Percentiles rank a stretch among this genome's conserved stretches.
phyloP scores from a whole-genome alignment of 768 basidiomycete genomes.

The Tylopilus plumbeoviolaceoides region DNA sequence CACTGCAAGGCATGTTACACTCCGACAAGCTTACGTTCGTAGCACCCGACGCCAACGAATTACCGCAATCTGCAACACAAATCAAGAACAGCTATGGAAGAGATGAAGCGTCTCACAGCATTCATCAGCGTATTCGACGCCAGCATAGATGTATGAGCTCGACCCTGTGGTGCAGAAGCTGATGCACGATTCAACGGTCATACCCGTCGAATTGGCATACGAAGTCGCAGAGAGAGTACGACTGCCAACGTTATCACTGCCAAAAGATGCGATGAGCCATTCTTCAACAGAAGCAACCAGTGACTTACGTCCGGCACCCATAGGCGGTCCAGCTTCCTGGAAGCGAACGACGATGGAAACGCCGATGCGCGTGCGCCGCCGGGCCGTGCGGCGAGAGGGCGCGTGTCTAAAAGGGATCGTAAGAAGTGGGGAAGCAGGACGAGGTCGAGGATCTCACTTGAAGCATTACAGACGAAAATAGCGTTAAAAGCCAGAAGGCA shows the following conservation, averaged over 20 bases:
- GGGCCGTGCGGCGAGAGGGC: conserved; percentile 1
- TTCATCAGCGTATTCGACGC: conserved; percentile 62
- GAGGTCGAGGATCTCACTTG: conserved; percentile 4
- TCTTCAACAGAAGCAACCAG: conserved; percentile 6
- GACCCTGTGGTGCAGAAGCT: conserved; percentile 36
- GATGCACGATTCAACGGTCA: conserved; percentile 59
- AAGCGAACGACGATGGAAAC: conserved; percentile 28
- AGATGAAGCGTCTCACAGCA: conserved; percentile 46
- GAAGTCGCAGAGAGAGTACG: conserved; percentile 54
- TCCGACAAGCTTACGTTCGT: conserved; percentile 44
- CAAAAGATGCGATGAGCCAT: conserved; percentile 3
- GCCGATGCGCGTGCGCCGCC: background rate
- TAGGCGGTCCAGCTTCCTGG: conserved; percentile 53
- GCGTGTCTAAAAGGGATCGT: conserved; percentile 5
- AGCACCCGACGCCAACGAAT: conserved; percentile 45
- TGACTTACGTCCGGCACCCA: conserved; percentile 61
- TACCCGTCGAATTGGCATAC: conserved; percentile 43
- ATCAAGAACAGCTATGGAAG: background rate
- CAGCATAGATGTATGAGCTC: conserved; percentile 55
- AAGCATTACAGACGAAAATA: conserved; percentile 1
- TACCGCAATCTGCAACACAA: conserved; percentile 53
- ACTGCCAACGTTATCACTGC: conserved; percentile 51
- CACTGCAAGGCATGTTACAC: conserved; percentile 61
- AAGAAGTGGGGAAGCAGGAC: background rate
- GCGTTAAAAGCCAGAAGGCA: background rate